Percentiles rank a stretch among this genome's conserved stretches.
Evolutionary conservation across 2,329 filamentous ascomycete genomes (phyloP).

Genomic region (Pyricularia grisea): DNA sequence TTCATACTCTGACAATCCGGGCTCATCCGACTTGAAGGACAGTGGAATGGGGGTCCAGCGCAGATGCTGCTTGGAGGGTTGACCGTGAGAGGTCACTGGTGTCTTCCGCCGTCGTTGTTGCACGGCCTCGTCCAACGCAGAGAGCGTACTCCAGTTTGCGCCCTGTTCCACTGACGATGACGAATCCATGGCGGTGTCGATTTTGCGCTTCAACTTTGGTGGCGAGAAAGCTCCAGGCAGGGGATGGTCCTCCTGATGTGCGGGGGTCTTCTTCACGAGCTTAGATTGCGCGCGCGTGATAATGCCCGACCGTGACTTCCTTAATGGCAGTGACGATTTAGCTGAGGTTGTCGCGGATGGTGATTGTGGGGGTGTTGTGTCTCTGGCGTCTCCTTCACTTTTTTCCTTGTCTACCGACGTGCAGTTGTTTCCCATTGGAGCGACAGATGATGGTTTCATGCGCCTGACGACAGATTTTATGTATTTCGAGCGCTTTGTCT

Average conservation of each 20-base stretch:
- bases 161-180: neutral
- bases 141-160: slow-evolving; percentile 5
- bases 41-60: neutral
- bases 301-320: neutral
- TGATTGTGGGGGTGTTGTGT: neutral
- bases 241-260: neutral
- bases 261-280: neutral
- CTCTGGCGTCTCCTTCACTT: neutral
- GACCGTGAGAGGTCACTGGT: neutral
- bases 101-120: neutral
- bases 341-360: neutral
- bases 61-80: neutral
- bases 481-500: neutral
- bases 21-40: neutral
- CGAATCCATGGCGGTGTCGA: neutral
- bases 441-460: neutral
- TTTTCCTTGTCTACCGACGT: neutral
- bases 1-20: slow-evolving; percentile 16
- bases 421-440: neutral
- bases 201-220: neutral
- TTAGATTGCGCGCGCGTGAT: neutral
- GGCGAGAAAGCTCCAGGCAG: neutral
- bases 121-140: slow-evolving; percentile 1
- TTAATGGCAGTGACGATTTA: neutral
- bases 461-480: neutral